Base-by-base conservation (phyloP, 106 monocot genomes). In the Dactylorhiza incarnata region DNA sequence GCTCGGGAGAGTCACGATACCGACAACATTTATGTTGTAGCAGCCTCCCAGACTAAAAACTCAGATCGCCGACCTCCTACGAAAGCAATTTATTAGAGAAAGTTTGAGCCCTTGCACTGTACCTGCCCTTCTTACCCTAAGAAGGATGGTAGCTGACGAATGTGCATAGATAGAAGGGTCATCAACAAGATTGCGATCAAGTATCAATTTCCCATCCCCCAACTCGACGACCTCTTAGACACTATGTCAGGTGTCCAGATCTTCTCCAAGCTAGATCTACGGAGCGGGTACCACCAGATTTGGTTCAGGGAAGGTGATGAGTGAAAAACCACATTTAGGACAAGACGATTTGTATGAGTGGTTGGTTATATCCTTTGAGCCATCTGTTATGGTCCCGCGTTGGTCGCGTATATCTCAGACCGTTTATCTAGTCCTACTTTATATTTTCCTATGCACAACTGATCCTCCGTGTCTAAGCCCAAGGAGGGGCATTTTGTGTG, bases 131-230 rank as follows among this genome's bases (percentile, higher is more conserved):
- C 9, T 59, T 59, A 22, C 4, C 59, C 59, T 6, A 13, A 20
- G 19, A 59, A 59, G 59, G 78, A 78, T 71, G 45, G 53, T 6
- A 22, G 15, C 1, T 72, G 54, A 56, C 9, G 72, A 22, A 59
- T 79, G 78, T 79, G 45, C 16, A 50, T 73, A 45, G 78, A 79
- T 45, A 73, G 72, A 25, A 7, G 59, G 8, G 55, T 59, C 1
- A 43, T 79, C 4, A 79, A 79, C 13, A 72, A 73, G 48, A 72
- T 73, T 24, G 73, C 78, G 1, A 61, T 72, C 6, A 72, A 79
- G 4, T 79, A 73, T 61, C 46, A 16, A 24, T 78, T 78, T 59
- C 71, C 48, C 43, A 72, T 56, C 56, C 44, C n/a, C n/a, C 71
- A 52, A 6, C 19, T 78, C 6, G 78, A 78, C 23, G 71, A 59